phyloP scores from a whole-genome alignment of 2,329 filamentous ascomycete species.

The Colletotrichum sp. region DNA sequence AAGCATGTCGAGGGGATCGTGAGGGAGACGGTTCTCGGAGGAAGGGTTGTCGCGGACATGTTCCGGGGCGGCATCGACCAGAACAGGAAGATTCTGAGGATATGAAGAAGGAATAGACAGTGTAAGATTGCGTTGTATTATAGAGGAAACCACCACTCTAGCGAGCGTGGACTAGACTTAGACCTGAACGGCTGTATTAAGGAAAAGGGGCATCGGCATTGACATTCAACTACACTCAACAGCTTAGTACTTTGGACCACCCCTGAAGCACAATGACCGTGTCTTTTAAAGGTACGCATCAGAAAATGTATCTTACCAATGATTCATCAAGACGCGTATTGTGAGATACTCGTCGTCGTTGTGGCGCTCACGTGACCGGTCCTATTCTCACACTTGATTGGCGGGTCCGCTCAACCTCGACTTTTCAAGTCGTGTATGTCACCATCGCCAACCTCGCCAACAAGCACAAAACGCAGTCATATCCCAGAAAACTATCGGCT shows the following conservation, averaged over 20 bases:
- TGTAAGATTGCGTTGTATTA: not conserved
- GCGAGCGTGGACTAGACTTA: not conserved
- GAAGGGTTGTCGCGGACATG: slow-evolving; percentile 72
- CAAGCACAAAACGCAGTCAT: not conserved
- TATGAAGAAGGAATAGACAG: slow-evolving; percentile 24
- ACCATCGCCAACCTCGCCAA: not conserved
- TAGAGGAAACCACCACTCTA: not conserved
- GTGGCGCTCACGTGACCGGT: slow-evolving; percentile 8
- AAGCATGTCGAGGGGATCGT: slow-evolving; percentile 79
- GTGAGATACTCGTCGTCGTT: not conserved
- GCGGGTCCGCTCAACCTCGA: not conserved
- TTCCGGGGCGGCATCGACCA: slow-evolving; percentile 73
- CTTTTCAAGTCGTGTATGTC: not conserved
- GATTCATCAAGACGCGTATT: not conserved
- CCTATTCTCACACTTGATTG: not conserved
- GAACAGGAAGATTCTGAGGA: slow-evolving; percentile 56
- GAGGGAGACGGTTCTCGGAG: slow-evolving; percentile 70
- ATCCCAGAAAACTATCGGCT: not conserved
- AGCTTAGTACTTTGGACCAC: not conserved
- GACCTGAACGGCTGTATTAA: not conserved
- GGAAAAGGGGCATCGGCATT: not conserved
- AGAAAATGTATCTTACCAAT: not conserved
- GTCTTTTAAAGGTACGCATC: not conserved
- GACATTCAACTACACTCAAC: not conserved
- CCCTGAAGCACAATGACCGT: not conserved